phyloP scores from a whole-genome alignment of 192 early-diverging fungal species.

The Fimicolochytrium jonesii region DNA sequence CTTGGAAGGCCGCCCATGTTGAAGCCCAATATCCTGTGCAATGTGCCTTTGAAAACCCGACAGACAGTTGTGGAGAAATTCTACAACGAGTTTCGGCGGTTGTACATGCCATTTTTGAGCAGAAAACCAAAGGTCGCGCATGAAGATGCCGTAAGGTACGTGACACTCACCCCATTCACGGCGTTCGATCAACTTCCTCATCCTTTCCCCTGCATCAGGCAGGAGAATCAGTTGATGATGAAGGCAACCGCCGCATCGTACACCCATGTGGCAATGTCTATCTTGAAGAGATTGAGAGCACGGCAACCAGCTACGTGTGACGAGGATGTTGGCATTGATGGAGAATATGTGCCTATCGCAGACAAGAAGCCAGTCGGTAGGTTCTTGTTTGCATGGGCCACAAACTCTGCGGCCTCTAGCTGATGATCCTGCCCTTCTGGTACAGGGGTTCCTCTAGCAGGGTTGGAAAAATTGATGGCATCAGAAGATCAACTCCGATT shows the following conservation, averaged over 20 bases:
- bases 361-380: neutral
- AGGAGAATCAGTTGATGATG: constrained; percentile 21
- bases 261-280: constrained; percentile 29
- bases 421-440: neutral
- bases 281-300: constrained; percentile 53
- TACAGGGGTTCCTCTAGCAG: neutral
- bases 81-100: constrained; percentile 50
- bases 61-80: constrained; percentile 35
- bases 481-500: constrained; percentile 20
- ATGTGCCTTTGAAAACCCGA: constrained; percentile 26
- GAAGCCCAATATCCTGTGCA: constrained; percentile 12
- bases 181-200: constrained; percentile 39
- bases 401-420: constrained; percentile 1
- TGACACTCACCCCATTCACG: constrained; percentile 28
- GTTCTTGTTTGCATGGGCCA: neutral
- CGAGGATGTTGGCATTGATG: constrained; percentile 61
- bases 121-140: constrained; percentile 35
- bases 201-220: constrained; percentile 34
- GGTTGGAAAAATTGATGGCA: neutral
- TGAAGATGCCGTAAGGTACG: constrained; percentile 51
- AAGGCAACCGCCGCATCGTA: constrained; percentile 15
- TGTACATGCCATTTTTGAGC: constrained; percentile 43
- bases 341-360: constrained; percentile 37
- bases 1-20: constrained; percentile 4
- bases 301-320: constrained; percentile 40